Evolutionary conservation across 2,329 filamentous ascomycete genomes (phyloP).

Genomic region (Aspergillus glaucus): DNA sequence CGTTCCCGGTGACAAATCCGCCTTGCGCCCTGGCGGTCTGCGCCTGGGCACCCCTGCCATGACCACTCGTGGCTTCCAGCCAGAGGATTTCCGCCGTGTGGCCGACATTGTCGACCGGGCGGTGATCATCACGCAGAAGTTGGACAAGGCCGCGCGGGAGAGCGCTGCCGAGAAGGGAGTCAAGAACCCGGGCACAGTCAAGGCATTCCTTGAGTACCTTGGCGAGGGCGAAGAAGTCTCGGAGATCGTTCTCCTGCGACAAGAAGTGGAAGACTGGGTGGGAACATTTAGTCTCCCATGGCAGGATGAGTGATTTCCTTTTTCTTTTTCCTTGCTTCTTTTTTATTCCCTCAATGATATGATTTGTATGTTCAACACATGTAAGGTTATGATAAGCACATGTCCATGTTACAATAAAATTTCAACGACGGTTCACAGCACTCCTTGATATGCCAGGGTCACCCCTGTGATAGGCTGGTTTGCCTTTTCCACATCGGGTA

Average conservation of each 20-base stretch:
- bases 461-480: neutral
- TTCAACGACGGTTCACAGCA: too few relatives aligned
- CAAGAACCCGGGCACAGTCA: constrained; percentile 96
- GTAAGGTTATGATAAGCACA: neutral
- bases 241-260: constrained; percentile 77
- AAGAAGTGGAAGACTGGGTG: constrained; percentile 88
- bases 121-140: constrained; percentile 68
- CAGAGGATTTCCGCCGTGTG: constrained; percentile 80
- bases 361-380: constrained; percentile 8
- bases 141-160: constrained; percentile 63
- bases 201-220: constrained; percentile 94
- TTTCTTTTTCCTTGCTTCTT: neutral
- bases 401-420: too few relatives aligned
- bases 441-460: neutral
- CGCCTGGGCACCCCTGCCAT: constrained; percentile 95
- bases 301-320: constrained; percentile 47
- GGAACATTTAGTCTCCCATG: constrained; percentile 83
- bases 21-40: constrained; percentile 85
- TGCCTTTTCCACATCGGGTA: neutral
- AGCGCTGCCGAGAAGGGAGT: constrained; percentile 75
- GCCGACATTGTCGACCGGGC: constrained; percentile 80
- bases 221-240: constrained; percentile 69
- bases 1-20: constrained; percentile 89
- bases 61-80: constrained; percentile 89
- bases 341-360: constrained; percentile 1